These are phyloP conservation scores for Coemansia sp. DNA, from an alignment of 192 early-diverging fungal genomes.

Conservation along the genomic window DNA sequence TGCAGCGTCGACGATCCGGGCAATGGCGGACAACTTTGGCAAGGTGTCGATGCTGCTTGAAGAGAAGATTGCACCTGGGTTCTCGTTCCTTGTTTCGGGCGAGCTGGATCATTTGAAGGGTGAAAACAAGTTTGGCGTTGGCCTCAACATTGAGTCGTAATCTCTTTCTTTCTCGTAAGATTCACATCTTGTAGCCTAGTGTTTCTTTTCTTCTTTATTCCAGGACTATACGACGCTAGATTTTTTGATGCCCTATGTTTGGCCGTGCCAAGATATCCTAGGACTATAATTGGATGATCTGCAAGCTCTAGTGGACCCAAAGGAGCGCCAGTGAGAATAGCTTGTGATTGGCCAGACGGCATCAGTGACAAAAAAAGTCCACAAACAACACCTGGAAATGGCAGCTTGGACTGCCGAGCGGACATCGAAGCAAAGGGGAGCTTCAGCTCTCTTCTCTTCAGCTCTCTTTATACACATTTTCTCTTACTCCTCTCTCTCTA, in stretches of 20 bases:
- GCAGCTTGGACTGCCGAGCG: not conserved
- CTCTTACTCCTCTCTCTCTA: constrained; percentile 4
- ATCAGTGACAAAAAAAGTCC: not conserved
- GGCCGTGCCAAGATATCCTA: not conserved
- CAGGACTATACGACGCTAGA: not conserved
- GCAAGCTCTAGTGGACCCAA: constrained; percentile 13
- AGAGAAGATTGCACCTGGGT: constrained; percentile 92
- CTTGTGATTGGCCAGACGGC: constrained; percentile 18
- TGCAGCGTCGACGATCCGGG: constrained; percentile 85
- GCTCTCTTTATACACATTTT: constrained; percentile 5
- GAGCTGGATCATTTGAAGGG: constrained; percentile 97
- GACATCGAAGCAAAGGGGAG: not conserved
- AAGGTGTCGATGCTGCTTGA: constrained; percentile 86
- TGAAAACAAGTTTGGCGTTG: constrained; percentile 81
- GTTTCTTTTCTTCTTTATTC: not conserved
- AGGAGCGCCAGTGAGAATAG: not conserved
- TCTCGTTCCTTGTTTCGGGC: constrained; percentile 86
- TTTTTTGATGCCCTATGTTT: not conserved
- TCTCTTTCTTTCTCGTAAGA: not conserved
- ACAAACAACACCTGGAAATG: not conserved
- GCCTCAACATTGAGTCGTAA: constrained; percentile 86
- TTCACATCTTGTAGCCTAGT: not conserved
- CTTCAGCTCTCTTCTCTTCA: constrained; percentile 1
- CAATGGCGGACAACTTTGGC: constrained; percentile 90
- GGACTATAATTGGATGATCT: constrained; percentile 9